These are phyloP conservation scores for Ogataea pini DNA, from an alignment of 805 yeast species.

Conservation along the genomic window DNA sequence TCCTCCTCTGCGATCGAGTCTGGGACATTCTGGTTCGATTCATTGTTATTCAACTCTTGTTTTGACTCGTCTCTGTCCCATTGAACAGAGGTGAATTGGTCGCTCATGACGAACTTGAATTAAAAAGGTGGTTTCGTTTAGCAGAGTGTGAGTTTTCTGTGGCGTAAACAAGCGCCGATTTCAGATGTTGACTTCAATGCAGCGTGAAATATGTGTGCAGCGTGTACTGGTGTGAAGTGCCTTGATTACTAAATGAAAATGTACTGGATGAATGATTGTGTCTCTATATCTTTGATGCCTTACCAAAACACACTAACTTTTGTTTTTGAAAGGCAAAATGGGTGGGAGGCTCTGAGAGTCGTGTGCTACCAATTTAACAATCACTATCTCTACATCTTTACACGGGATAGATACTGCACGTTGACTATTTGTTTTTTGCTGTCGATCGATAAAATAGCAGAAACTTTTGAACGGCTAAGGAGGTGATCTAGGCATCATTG, in stretches of 20 bases:
- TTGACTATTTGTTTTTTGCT: too few species aligned
- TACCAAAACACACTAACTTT: not conserved
- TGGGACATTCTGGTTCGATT: not conserved
- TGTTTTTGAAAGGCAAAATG: conserved; percentile 3
- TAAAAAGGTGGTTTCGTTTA: not conserved
- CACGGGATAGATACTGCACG: not conserved
- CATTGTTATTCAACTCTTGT: conserved; percentile 1
- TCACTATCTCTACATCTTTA: conserved; percentile 1
- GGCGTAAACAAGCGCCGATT: not conserved
- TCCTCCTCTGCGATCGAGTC: not conserved
- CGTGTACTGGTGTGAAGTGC: not conserved
- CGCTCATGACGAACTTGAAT: conserved; percentile 36
- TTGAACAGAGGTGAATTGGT: conserved; percentile 57
- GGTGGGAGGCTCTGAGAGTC: conserved; percentile 1
- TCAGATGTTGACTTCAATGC: not conserved
- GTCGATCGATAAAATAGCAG: too few species aligned
- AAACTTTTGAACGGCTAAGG: too few species aligned
- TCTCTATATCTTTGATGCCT: not conserved
- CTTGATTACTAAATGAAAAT: not conserved
- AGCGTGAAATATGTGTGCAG: not conserved
- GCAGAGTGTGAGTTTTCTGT: not conserved
- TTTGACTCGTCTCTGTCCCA: conserved; percentile 51
- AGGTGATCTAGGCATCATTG: too few species aligned
- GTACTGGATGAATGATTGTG: not conserved
- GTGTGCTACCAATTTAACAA: not conserved